phyloP scores from a whole-genome alignment of 2,329 filamentous ascomycete genomes.

The Lizonia empirigonia region DNA sequence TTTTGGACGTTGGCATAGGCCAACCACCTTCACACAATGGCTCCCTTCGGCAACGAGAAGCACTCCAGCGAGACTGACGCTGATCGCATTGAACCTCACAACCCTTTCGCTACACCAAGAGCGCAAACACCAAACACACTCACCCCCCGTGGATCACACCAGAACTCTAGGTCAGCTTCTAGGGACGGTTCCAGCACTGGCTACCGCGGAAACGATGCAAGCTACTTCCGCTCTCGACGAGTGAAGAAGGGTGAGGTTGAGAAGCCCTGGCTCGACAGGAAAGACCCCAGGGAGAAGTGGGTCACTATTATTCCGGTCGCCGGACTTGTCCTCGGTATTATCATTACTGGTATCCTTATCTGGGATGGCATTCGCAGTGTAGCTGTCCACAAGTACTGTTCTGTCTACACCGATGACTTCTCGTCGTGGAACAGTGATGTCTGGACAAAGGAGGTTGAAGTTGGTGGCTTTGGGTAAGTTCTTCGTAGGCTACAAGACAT shows the following conservation, averaged over 20 bases:
- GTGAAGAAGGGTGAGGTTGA: slow-evolving; percentile 75
- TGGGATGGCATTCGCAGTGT: slow-evolving; percentile 77
- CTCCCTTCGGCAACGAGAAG: slow-evolving; percentile 16
- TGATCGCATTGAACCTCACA: slow-evolving; percentile 17
- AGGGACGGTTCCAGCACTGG: slow-evolving; percentile 15
- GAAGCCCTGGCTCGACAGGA: slow-evolving; percentile 77
- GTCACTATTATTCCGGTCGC: slow-evolving; percentile 78
- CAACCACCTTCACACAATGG: slow-evolving; percentile 6
- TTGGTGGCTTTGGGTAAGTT: slow-evolving; percentile 76
- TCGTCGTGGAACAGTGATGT: slow-evolving; percentile 61
- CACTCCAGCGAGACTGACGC: slow-evolving; percentile 13
- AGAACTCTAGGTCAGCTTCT: slow-evolving; percentile 18
- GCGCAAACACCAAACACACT: slow-evolving; percentile 18
- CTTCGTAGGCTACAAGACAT: background rate
- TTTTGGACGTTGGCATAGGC: slow-evolving; percentile 1
- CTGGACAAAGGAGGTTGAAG: slow-evolving; percentile 76
- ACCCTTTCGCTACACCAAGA: slow-evolving; percentile 25
- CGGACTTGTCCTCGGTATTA: slow-evolving; percentile 72
- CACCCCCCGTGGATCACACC: slow-evolving; percentile 14
- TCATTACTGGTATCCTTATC: slow-evolving; percentile 71
- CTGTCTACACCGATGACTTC: slow-evolving; percentile 71
- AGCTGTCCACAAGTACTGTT: slow-evolving; percentile 74
- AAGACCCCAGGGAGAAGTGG: slow-evolving; percentile 82
- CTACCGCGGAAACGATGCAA: slow-evolving; percentile 16
- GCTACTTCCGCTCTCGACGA: slow-evolving; percentile 72